Conservation (phyloP, 179 eudicot genomes). For the Nepenthes alata region DNA sequence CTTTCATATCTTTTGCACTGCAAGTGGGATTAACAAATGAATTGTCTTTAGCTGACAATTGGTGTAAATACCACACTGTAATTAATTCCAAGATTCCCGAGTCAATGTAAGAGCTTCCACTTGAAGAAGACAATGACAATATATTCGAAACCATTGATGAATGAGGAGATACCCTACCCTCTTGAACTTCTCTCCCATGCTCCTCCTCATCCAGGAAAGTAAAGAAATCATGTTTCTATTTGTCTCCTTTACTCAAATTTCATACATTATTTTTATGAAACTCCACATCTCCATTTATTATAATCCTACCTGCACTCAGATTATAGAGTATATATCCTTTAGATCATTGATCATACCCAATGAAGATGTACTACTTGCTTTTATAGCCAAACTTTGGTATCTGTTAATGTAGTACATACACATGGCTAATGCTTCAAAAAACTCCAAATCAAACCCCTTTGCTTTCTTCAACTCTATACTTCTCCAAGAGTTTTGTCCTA, state of each 20-base stretch:
- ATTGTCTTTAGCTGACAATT: not conserved
- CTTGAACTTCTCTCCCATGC: not conserved
- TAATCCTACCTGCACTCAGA: not conserved
- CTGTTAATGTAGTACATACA: not conserved
- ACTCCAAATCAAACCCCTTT: not conserved
- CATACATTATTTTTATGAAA: not conserved
- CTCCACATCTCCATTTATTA: not conserved
- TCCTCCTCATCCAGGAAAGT: no score
- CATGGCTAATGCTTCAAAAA: not conserved
- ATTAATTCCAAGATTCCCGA: not conserved
- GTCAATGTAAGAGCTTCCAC: not conserved
- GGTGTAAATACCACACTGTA: not conserved
- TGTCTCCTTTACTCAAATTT: not conserved
- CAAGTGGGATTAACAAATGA: not conserved
- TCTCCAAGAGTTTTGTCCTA: not conserved
- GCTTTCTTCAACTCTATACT: not conserved
- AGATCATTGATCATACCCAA: not conserved
- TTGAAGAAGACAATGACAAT: not conserved
- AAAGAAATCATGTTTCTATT: not conserved
- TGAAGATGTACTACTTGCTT: not conserved
- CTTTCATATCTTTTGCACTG: not conserved
- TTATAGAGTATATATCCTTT: not conserved
- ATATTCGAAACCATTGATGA: not conserved
- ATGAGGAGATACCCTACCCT: not conserved
- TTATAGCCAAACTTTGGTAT: not conserved